Evolutionary conservation across 306 rosid species (phyloP), one percentile per base, ranked within the genome.

Genomic region (Arachis stenosperma): DNA sequence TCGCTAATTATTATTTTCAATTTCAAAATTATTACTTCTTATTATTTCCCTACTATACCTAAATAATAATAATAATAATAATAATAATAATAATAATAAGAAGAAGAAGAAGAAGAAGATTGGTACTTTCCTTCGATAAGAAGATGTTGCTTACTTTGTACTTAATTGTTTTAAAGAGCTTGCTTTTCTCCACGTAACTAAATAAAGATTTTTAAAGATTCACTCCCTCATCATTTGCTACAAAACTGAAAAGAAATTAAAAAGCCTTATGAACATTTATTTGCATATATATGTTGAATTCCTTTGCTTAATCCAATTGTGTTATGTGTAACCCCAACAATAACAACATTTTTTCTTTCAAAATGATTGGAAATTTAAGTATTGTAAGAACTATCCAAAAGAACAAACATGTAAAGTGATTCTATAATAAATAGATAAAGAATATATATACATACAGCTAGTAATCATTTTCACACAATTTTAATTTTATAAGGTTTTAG

Each of bases 61-160:
- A 33, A 33, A 33, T 33, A 33, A 33, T 33, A 33, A 33, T 33
- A 33, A 33, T 33, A 33, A 3, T 17, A 17, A 17, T 17, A 17
- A 17, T 17, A 17, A 17, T 17, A 17, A 17, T 17, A 17, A 17
- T 17, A 17, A 17, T 17, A 17, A 17, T 17, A 33, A 33, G 36
- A 33, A 33, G 3, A 33, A 33, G 36, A 33, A 33, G 36, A 64
- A n/a, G 12, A 57, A 61, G 69, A 57, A 29, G 52, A 55, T 68
- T 46, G 80, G 80, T 78, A 59, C 94, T 79, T 89, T 89, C 54
- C 94, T 89, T 89, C 89, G 51, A 71, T 53, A 62, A 50, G 87
- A 89, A 89, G 94, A 75, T 75, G 83, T 78, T 75, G 81, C 79
- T 60, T 47, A 33, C 37, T 33, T 33, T 2, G 3, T 33, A 71